Percentiles rank a stretch among this genome's conserved stretches.
These are phyloP conservation scores for Xenosphaeropsis pyriputrescens DNA, from an alignment of 2,329 filamentous ascomycete genomes.

Conservation along the genomic window DNA sequence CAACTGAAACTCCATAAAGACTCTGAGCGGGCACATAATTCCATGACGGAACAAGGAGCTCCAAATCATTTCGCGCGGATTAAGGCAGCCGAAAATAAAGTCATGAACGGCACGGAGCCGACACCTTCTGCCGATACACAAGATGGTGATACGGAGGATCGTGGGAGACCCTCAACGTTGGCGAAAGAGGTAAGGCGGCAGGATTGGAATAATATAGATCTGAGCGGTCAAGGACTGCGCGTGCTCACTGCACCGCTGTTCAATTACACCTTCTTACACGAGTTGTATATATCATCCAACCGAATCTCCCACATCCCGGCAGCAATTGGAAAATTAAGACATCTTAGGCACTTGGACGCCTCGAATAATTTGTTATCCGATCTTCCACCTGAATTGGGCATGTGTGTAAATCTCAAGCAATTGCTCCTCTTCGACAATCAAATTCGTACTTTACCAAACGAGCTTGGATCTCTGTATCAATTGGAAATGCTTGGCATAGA, in stretches of 20 bases:
- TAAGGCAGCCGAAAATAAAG: constrained; percentile 56
- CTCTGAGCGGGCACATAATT: constrained; percentile 56
- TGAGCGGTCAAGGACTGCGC: constrained; percentile 88
- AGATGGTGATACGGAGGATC: constrained; percentile 40
- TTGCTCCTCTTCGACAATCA: constrained; percentile 84
- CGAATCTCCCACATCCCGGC: constrained; percentile 69
- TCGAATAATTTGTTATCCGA: constrained; percentile 76
- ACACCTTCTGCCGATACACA: constrained; percentile 17
- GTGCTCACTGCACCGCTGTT: constrained; percentile 71
- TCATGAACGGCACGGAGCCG: constrained; percentile 26
- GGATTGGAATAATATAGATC: constrained; percentile 86
- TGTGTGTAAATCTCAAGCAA: constrained; percentile 85
- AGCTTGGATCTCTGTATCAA: constrained; percentile 78
- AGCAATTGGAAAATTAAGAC: constrained; percentile 68
- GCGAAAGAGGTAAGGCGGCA: constrained; percentile 55
- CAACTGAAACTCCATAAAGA: constrained; percentile 73
- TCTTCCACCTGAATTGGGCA: constrained; percentile 82
- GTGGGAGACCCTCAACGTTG: constrained; percentile 44
- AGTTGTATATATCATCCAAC: constrained; percentile 89
- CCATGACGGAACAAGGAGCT: constrained; percentile 52
- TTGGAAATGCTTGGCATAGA: constrained; percentile 84
- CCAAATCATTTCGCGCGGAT: constrained; percentile 59
- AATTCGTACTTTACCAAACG: constrained; percentile 66
- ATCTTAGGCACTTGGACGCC: constrained; percentile 70
- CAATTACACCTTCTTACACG: constrained; percentile 75